Percentiles rank a stretch among this genome's conserved stretches.
These are phyloP conservation scores for Phytophthora citricola DNA, from an alignment of 352 stramenopile species.

Conservation along the genomic window DNA sequence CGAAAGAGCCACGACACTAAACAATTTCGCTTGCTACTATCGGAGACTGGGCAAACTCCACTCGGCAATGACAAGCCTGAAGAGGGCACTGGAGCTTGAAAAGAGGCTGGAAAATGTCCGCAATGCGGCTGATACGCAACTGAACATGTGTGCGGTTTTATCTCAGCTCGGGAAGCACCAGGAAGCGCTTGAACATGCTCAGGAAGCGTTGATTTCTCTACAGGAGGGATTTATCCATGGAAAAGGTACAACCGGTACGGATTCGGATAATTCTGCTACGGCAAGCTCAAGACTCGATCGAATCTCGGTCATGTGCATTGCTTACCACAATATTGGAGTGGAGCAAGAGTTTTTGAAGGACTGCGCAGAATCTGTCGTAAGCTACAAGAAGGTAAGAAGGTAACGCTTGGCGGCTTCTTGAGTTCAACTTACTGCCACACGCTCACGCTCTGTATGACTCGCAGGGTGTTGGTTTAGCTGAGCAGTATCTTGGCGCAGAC, in stretches of 20 bases:
- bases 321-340: conserved; percentile 96
- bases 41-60: conserved; percentile 89
- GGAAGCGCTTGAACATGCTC: conserved; percentile 86
- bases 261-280: conserved; percentile 4
- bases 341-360: conserved; percentile 95
- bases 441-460: background rate
- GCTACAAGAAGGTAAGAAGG: conserved; percentile 82
- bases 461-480: conserved; percentile 85
- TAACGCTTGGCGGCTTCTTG: too few relatives aligned
- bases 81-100: conserved; percentile 92
- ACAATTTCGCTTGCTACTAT: conserved; percentile 96
- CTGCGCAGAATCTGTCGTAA: conserved; percentile 82
- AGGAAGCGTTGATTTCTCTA: conserved; percentile 88
- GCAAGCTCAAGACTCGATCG: conserved; percentile 58
- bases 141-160: conserved; percentile 94
- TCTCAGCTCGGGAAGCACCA: conserved; percentile 90
- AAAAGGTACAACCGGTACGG: conserved; percentile 14
- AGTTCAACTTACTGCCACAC: too few relatives aligned
- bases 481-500: conserved; percentile 88
- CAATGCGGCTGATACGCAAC: conserved; percentile 92
- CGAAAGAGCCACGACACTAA: conserved; percentile 91
- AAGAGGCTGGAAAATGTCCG: conserved; percentile 65
- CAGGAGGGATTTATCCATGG: conserved; percentile 88
- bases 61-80: conserved; percentile 90
- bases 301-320: conserved; percentile 93